Evolutionary conservation across 2,329 filamentous ascomycete species (phyloP).

Genomic region (Paecilomyces sp.): DNA sequence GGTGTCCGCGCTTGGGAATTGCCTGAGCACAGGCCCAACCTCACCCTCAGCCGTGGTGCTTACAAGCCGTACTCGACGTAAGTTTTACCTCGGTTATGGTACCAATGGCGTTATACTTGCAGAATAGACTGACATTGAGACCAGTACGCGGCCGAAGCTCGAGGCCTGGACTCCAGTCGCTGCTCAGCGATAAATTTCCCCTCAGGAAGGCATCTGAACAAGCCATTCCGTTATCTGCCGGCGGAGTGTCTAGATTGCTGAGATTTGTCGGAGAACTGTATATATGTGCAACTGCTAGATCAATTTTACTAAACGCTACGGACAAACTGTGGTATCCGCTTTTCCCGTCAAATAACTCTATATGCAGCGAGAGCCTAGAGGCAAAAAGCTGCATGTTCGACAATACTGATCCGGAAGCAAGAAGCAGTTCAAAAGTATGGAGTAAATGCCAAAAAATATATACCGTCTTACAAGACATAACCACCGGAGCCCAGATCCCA

Average conservation of each 20-base stretch:
- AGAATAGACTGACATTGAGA: constrained; percentile 3
- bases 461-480: constrained; percentile 48
- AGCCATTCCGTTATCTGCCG: background rate
- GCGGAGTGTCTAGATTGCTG: background rate
- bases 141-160: constrained; percentile 26
- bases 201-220: background rate
- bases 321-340: constrained; percentile 3
- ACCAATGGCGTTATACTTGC: background rate
- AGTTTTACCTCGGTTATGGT: constrained; percentile 38
- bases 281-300: constrained; percentile 25
- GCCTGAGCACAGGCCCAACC: constrained; percentile 63
- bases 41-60: constrained; percentile 67
- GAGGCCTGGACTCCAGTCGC: constrained; percentile 28
- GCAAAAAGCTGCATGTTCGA: background rate
- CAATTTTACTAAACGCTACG: constrained; percentile 5
- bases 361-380: background rate
- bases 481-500: constrained; percentile 58
- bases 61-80: constrained; percentile 96
- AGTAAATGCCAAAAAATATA: constrained; percentile 1
- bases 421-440: background rate
- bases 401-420: background rate
- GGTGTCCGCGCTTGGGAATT: constrained; percentile 69
- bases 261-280: constrained; percentile 20
- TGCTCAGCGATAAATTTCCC: constrained; percentile 24
- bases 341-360: background rate